A percentile compares a stretch with the other conserved stretches of the same genome.
These are phyloP conservation scores for Phytophthora multivora DNA, from an alignment of 352 stramenopile genomes.

Conservation along the genomic window DNA sequence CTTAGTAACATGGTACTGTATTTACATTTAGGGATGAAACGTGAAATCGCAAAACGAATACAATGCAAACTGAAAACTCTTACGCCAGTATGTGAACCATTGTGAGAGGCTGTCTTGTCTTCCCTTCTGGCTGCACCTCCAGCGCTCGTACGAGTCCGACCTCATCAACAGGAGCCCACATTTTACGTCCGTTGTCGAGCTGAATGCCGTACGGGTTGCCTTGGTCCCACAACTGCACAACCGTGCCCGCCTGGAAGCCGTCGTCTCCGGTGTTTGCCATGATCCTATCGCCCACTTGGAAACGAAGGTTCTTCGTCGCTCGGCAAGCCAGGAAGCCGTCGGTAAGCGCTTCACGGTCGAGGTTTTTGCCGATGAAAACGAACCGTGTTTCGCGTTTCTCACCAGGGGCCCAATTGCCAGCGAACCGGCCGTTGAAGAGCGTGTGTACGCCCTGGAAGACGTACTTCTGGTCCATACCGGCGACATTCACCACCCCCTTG, in stretches of 20 bases:
- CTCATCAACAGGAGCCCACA: conserved; percentile 53
- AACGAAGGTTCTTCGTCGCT: conserved; percentile 38
- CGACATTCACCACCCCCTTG: conserved; percentile 94
- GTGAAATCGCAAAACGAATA: too few species aligned
- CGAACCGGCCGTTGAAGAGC: conserved; percentile 93
- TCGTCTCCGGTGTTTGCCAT: conserved; percentile 40
- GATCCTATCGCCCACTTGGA: conserved; percentile 49
- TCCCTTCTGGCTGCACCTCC: conserved; percentile 15
- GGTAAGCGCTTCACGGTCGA: conserved; percentile 67
- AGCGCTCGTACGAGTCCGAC: conserved; percentile 37
- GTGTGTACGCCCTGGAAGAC: conserved; percentile 97
- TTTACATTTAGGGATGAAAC: not conserved
- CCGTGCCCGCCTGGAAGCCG: conserved; percentile 42
- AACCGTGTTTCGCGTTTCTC: conserved; percentile 91
- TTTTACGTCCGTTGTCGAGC: conserved; percentile 40
- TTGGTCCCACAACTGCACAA: conserved; percentile 57
- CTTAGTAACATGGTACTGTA: too few species aligned
- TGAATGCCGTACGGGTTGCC: conserved; percentile 57
- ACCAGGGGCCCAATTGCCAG: conserved; percentile 79
- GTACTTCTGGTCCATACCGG: conserved; percentile 93
- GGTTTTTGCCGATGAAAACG: conserved; percentile 95
- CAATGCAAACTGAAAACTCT: too few species aligned
- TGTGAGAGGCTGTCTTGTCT: conserved; percentile 16
- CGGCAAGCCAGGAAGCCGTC: conserved; percentile 51
- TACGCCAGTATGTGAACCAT: conserved; percentile 36